Conservation (phyloP, 2,329 filamentous ascomycete species). For the Neofusicoccum sp. region DNA sequence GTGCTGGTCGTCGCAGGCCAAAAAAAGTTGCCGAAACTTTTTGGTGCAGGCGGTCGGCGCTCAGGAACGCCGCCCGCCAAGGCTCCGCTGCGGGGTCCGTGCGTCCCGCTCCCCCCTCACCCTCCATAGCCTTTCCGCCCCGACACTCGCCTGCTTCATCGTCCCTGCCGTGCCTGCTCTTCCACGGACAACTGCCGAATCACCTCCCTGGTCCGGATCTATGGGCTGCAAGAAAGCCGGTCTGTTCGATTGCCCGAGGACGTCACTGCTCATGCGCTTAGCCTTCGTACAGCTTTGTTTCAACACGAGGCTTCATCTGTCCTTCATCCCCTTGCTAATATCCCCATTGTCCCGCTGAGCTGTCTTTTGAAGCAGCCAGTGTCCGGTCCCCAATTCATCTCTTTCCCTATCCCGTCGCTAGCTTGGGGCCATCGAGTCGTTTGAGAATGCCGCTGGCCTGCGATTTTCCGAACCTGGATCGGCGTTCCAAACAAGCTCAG, state of each 20-base stretch:
- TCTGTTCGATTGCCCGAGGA: no score
- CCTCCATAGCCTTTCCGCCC: neutral
- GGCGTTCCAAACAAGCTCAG: no score
- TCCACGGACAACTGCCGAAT: neutral
- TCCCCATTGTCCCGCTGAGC: no score
- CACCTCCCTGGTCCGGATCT: neutral
- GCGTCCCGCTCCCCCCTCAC: neutral
- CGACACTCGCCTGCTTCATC: neutral
- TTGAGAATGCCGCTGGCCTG: no score
- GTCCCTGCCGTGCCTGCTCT: no score
- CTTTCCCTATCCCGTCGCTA: no score
- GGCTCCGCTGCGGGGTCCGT: neutral
- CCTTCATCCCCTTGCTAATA: neutral
- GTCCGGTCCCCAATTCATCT: no score
- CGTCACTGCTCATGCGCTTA: neutral
- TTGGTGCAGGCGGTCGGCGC: neutral
- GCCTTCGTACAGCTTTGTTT: neutral
- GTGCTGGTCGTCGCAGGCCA: neutral
- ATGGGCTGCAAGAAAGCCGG: neutral
- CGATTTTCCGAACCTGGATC: no score
- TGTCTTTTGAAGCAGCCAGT: no score
- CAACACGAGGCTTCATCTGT: neutral
- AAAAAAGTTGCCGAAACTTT: constrained; percentile 14
- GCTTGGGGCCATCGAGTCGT: no score
- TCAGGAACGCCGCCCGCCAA: neutral